phyloP scores from a whole-genome alignment of 768 basidiomycete genomes.

The Tulasnella sp. region DNA sequence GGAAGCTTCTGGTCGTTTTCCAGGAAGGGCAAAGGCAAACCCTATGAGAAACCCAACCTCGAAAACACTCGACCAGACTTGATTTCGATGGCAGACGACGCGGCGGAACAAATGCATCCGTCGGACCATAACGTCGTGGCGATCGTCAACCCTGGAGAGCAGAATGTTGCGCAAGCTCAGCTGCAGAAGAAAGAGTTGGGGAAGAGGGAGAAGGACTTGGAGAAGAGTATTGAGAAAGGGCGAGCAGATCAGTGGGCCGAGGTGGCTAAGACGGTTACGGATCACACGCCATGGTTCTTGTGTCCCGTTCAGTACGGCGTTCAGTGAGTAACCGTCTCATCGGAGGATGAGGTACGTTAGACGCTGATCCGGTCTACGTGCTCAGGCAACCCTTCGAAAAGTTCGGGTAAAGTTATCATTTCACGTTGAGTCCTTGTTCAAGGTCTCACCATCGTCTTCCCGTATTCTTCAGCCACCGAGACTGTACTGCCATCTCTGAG shows the following conservation, averaged over 20 bases:
- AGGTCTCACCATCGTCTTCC: neutral
- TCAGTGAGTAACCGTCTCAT: neutral
- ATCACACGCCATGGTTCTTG: neutral
- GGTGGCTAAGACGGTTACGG: neutral
- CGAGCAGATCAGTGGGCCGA: slow-evolving; percentile 23
- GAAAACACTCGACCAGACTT: slow-evolving; percentile 32
- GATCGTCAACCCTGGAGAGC: slow-evolving; percentile 22
- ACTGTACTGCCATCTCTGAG: neutral
- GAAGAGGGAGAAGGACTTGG: slow-evolving; percentile 8
- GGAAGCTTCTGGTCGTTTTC: slow-evolving; percentile 9
- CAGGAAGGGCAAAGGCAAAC: slow-evolving; percentile 21
- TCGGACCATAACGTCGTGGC: slow-evolving; percentile 31
- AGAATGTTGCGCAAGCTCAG: slow-evolving; percentile 8
- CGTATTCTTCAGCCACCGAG: neutral
- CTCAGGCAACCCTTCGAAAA: neutral
- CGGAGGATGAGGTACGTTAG: neutral
- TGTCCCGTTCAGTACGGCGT: neutral
- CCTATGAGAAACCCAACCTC: neutral
- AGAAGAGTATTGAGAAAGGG: neutral
- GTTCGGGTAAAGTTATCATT: neutral
- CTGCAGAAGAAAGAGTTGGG: neutral
- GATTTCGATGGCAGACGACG: slow-evolving; percentile 26
- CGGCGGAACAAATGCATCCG: slow-evolving; percentile 31
- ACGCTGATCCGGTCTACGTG: no score
- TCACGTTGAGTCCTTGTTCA: neutral